Conservation (phyloP, 73 alveolate genomes). For the Blepharisma japonicum region DNA sequence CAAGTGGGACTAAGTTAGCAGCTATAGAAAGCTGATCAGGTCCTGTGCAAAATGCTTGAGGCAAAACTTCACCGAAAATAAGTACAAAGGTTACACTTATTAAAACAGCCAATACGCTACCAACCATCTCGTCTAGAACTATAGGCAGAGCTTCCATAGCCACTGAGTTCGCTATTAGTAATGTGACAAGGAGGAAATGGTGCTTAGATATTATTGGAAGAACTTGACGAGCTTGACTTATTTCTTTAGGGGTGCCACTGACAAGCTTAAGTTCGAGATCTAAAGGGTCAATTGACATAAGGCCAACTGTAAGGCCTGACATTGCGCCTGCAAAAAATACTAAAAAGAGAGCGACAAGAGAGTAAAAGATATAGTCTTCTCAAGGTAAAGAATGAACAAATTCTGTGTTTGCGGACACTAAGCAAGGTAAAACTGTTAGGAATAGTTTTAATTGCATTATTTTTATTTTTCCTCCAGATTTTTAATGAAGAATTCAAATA, state of each 20-base stretch:
- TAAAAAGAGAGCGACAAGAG: conserved; percentile 35
- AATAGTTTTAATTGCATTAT: no score
- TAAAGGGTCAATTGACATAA: conserved; percentile 83
- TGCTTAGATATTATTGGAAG: conserved; percentile 76
- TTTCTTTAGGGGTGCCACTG: conserved; percentile 75
- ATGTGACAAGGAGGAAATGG: conserved; percentile 88
- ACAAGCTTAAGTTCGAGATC: conserved; percentile 77
- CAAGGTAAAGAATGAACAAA: no score
- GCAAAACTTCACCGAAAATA: conserved; percentile 91
- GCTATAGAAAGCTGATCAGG: conserved; percentile 86
- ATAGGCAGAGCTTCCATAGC: conserved; percentile 95
- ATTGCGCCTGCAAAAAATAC: conserved; percentile 90
- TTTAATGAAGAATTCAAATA: no score
- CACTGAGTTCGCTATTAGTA: conserved; percentile 78
- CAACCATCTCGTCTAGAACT: conserved; percentile 74
- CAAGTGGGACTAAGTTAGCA: conserved; percentile 74
- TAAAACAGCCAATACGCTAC: conserved; percentile 73
- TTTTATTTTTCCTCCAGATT: no score
- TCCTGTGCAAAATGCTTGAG: conserved; percentile 96
- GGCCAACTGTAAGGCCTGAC: conserved; percentile 96
- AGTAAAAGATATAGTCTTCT: not conserved
- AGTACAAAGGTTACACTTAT: conserved; percentile 84
- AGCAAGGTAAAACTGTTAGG: no score
- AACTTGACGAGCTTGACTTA: conserved; percentile 48
- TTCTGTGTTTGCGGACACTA: no score